A percentile compares a stretch with the other conserved stretches of the same genome.
Conservation (phyloP, 192 early-diverging fungal species). For the Mortierella antarctica region DNA sequence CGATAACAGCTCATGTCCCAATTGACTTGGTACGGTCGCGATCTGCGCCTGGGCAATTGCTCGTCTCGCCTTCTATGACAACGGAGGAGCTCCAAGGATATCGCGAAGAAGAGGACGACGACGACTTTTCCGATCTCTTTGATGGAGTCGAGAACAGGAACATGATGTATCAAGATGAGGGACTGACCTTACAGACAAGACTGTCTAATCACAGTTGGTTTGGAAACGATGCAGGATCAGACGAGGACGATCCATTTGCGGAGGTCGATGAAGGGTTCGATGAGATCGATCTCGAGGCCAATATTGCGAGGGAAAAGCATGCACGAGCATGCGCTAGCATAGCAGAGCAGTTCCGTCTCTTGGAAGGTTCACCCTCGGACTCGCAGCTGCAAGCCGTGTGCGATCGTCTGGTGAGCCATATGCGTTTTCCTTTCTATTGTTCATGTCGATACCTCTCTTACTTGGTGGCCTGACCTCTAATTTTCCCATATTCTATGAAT, state of each 20-base stretch:
- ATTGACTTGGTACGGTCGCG: constrained; percentile 45
- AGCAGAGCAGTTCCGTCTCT: constrained; percentile 39
- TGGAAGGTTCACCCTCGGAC: constrained; percentile 34
- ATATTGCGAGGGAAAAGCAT: constrained; percentile 58
- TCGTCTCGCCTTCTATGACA: constrained; percentile 9
- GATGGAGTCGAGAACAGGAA: constrained; percentile 9
- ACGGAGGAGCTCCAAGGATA: constrained; percentile 32
- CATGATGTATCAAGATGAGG: constrained; percentile 28
- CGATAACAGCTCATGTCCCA: constrained; percentile 6
- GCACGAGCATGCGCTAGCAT: constrained; percentile 45
- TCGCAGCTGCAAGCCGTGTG: constrained; percentile 36
- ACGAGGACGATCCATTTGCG: constrained; percentile 63
- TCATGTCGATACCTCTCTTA: background rate
- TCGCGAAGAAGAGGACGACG: constrained; percentile 38
- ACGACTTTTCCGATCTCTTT: constrained; percentile 48
- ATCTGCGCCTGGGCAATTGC: constrained; percentile 44
- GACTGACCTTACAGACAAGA: constrained; percentile 45
- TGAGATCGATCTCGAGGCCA: constrained; percentile 60
- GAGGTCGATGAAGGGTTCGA: constrained; percentile 63
- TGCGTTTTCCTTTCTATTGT: background rate
- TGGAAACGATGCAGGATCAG: constrained; percentile 55
- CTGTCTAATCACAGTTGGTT: constrained; percentile 58
- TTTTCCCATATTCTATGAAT: background rate
- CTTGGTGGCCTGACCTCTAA: background rate
- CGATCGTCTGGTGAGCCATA: constrained; percentile 34